Evolutionary conservation across 257 asterid genomes (phyloP), one percentile per base, ranked within the genome.

Genomic region (Rehmannia glutinosa): DNA sequence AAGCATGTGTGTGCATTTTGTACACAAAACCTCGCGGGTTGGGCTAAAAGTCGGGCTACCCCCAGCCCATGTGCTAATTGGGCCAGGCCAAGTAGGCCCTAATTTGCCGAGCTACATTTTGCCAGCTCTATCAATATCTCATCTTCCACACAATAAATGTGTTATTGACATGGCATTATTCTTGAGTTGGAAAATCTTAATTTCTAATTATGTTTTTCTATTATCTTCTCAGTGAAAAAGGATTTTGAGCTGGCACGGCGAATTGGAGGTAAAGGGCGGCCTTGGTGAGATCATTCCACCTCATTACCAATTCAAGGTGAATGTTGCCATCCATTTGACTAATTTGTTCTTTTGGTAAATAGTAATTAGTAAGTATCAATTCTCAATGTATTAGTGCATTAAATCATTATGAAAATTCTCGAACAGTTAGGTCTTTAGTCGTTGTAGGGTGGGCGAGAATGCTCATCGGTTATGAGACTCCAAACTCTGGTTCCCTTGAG

Each of bases 171-270:
- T 36, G 16, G 27, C 36, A 30, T 45, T 28, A 15, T 36, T 43
- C 53, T 74, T 45, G 45, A 41, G 21, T 36, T 15, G 11, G 39
- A n/a, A 43, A 57, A 61, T 73, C 72, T 66, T 73, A 53, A 21
- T 51, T 9, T 50, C 21, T 7, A n/a, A n/a, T 6, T 1, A 20
- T 12, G 23, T 27, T 33, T 52, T 28, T 20, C 39, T 52, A 27
- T 41, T 58, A 0, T 24, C 20, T 73, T 73, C 57, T 55, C 94
- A 90, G 98, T 92, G 97, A 88, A 86, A 79, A 92, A 86, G 78
- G 98, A 92, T 80, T 86, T 82, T 45, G 95, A 90, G 79, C 80
- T 92, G 79, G 97, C 98, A 7, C 76, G 98, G 32, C 86, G 97
- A 38, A 82, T 92, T 65, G 97, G 96, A 62, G 97, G 98, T 23